phyloP scores from a whole-genome alignment of 306 rosid genomes.

The Rosa lucieae region DNA sequence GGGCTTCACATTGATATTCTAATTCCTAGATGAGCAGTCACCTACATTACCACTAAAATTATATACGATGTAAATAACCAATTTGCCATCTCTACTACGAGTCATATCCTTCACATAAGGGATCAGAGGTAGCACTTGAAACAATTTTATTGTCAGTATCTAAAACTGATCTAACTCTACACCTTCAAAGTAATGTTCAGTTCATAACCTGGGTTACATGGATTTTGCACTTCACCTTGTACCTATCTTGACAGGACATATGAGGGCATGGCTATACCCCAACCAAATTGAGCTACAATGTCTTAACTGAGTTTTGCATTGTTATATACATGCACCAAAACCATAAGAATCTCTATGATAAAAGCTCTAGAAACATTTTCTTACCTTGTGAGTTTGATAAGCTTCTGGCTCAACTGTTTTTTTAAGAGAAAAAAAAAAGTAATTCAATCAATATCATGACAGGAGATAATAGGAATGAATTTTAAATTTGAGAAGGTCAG shows the following conservation, averaged over 20 bases:
- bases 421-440: slow-evolving; percentile 17
- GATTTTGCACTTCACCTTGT: not conserved
- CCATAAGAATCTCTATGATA: not conserved
- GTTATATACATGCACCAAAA: not conserved
- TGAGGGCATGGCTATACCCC: not conserved
- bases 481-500: slow-evolving; percentile 31
- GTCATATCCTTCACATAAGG: not conserved
- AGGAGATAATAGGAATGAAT: not conserved
- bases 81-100: not conserved
- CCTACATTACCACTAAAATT: too few relatives aligned
- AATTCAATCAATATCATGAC: slow-evolving; percentile 19
- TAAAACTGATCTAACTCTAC: not conserved
- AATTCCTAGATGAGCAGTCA: too few relatives aligned
- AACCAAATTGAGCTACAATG: not conserved
- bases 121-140: not conserved
- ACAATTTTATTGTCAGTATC: not conserved
- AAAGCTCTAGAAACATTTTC: slow-evolving; percentile 19
- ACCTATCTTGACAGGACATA: not conserved
- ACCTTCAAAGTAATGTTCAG: not conserved
- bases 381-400: slow-evolving; percentile 84
- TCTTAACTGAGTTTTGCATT: not conserved
- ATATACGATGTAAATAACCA: not conserved
- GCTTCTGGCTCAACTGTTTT: slow-evolving; percentile 66
- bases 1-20: not conserved
- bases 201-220: not conserved